Base-by-base conservation (phyloP, 177 flowering plant genomes). In the Vitis hybrid region DNA sequence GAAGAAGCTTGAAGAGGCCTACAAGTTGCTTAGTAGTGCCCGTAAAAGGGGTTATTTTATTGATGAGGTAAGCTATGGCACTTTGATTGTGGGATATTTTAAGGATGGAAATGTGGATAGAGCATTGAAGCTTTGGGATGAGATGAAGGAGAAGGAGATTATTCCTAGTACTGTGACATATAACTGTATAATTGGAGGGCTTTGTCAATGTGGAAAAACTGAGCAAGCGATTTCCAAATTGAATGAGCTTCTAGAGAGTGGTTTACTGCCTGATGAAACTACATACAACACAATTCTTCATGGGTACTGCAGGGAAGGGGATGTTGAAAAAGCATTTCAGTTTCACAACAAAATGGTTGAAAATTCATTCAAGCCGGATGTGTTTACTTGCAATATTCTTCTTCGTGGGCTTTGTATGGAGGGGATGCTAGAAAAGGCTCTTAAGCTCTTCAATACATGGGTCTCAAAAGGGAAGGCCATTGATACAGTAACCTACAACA, bases 391-490 rank as follows among this genome's bases (percentile, higher is more conserved):
- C 73, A 93, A 90, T 74, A 91, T 90, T 78, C 90, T 93, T 70
- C 88, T 93, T 59, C 68, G 21, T 14, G 97, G 95, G 30, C 88
- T 91, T 32, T 93, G 96, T 75, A 78, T 17, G 12, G 86, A 71
- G 55, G 79, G 84, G 65, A 84, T 87, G 95, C 77, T 91, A 13
- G 96, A 91, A 21, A 93, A 86, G 79, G 98, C 95, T 64, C 88
- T 89, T 49, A 90, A 83, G 69, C 85, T 90, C 70, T 91, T 91
- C 65, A 55, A 83, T 54, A 75, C 77, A 30, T 88, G 87, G 95
- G 72, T 78, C 54, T 85, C 86, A 3, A 86, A 87, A 71, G 97
- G 91, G 67, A 91, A 84, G 75, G 55, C 60, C 1, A 70, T 86
- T 59, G 94, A 91, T 84, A 77, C 74, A 7, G 84, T 90, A 39